These are phyloP conservation scores for Lasiodiplodia sp. DNA, from an alignment of 2,329 filamentous ascomycete genomes.

Conservation along the genomic window DNA sequence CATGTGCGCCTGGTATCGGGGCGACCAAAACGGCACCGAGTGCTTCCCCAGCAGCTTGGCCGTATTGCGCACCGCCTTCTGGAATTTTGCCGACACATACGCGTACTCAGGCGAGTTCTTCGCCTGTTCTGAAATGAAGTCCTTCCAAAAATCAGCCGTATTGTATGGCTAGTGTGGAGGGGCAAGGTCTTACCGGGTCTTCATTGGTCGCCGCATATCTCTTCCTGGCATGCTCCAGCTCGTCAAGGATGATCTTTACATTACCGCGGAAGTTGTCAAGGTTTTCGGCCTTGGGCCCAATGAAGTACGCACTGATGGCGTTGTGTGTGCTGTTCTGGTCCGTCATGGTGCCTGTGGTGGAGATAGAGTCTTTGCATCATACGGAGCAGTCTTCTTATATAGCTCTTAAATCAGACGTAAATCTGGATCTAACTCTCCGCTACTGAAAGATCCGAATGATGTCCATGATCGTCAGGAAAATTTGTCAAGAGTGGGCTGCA, in stretches of 20 bases:
- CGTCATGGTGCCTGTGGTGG: background rate
- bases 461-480: too few relatives aligned
- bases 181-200: conserved; percentile 34
- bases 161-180: too few relatives aligned
- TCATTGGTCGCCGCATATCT: conserved; percentile 49
- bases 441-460: too few relatives aligned
- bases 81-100: conserved; percentile 44
- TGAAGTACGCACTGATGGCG: conserved; percentile 52
- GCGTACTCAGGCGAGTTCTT: conserved; percentile 47
- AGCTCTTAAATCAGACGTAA: too few relatives aligned
- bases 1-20: conserved; percentile 59
- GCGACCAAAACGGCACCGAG: conserved; percentile 57
- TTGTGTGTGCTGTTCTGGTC: conserved; percentile 17
- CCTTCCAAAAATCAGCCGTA: conserved; percentile 26
- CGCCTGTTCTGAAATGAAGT: conserved; percentile 49
- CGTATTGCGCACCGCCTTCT: conserved; percentile 46
- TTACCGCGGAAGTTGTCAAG: conserved; percentile 49
- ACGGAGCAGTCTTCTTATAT: too few relatives aligned
- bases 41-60: conserved; percentile 50
- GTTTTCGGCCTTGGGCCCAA: conserved; percentile 55
- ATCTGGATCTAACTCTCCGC: too few relatives aligned
- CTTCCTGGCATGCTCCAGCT: conserved; percentile 43
- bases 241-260: conserved; percentile 51
- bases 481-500: too few relatives aligned
- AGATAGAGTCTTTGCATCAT: background rate